These are phyloP conservation scores for Colletotrichum endophyticum DNA, from an alignment of 2,329 filamentous ascomycete genomes.

Conservation along the genomic window DNA sequence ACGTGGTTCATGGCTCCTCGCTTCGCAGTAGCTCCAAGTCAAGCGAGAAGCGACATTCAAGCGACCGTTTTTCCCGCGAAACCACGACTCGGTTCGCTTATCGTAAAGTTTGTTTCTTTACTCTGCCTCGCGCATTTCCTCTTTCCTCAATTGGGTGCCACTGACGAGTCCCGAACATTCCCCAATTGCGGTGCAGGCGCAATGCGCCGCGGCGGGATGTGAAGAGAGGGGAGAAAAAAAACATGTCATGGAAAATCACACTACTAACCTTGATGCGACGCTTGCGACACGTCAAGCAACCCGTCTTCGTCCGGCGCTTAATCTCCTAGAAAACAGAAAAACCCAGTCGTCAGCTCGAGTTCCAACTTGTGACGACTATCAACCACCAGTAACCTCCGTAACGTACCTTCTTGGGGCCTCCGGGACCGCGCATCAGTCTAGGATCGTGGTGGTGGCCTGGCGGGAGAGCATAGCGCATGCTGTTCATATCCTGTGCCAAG, in stretches of 20 bases:
- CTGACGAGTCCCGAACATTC: not conserved
- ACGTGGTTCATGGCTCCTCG: conserved; percentile 27
- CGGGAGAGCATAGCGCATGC: conserved; percentile 53
- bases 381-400: not conserved
- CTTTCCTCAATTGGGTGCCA: not conserved
- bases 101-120: conserved; percentile 20
- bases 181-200: not conserved
- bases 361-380: not conserved
- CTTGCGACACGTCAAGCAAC: conserved; percentile 67
- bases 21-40: conserved; percentile 38
- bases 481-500: conserved; percentile 42
- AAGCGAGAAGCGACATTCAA: conserved; percentile 40
- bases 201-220: not conserved
- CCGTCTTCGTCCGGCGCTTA: conserved; percentile 67
- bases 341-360: not conserved
- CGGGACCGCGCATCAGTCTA: conserved; percentile 48
- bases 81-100: conserved; percentile 21
- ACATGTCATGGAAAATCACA: conserved; percentile 22
- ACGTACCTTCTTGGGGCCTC: conserved; percentile 63
- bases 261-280: conserved; percentile 65
- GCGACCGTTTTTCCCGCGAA: conserved; percentile 16
- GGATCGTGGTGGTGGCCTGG: conserved; percentile 53
- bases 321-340: conserved; percentile 53
- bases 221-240: not conserved
- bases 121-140: conserved; percentile 1